Conservation (phyloP, 768 basidiomycete species). For the Leccinum disarticulatum region DNA sequence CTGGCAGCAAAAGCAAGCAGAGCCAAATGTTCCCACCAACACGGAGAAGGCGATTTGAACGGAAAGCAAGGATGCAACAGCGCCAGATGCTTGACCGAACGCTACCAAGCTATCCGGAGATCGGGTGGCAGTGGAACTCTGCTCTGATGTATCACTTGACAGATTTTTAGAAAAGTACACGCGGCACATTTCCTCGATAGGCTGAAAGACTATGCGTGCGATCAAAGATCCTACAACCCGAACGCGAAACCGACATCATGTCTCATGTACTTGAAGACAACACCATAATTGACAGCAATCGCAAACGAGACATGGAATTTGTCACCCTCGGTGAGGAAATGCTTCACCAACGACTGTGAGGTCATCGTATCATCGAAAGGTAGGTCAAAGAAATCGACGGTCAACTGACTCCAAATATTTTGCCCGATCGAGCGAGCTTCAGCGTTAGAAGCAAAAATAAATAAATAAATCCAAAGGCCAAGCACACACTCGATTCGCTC, state of each 20-base stretch:
- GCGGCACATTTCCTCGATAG: constrained; percentile 89
- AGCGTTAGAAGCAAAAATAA: background rate
- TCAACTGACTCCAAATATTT: constrained; percentile 2
- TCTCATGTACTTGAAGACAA: constrained; percentile 17
- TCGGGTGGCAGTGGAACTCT: background rate
- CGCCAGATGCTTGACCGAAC: constrained; percentile 45
- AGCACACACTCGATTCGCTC: constrained; percentile 19
- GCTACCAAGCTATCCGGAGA: constrained; percentile 1
- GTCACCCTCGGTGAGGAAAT: constrained; percentile 94
- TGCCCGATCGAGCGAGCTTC: constrained; percentile 3
- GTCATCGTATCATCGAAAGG: constrained; percentile 80
- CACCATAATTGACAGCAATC: constrained; percentile 93
- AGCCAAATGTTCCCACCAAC: constrained; percentile 72
- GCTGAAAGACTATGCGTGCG: constrained; percentile 92
- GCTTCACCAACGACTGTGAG: constrained; percentile 86
- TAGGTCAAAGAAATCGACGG: constrained; percentile 43
- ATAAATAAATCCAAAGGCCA: background rate
- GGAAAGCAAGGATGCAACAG: constrained; percentile 61
- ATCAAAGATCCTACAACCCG: constrained; percentile 73
- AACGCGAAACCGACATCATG: background rate
- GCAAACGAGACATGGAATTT: constrained; percentile 92
- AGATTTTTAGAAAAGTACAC: constrained; percentile 80
- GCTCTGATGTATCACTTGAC: constrained; percentile 27
- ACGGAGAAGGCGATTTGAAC: constrained; percentile 66
- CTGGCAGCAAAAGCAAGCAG: constrained; percentile 72